Evolutionary conservation across 1,139 yeast genomes (phyloP), one percentile per base, ranked within the genome.

Genomic region (Suhomyces wounanorum): DNA sequence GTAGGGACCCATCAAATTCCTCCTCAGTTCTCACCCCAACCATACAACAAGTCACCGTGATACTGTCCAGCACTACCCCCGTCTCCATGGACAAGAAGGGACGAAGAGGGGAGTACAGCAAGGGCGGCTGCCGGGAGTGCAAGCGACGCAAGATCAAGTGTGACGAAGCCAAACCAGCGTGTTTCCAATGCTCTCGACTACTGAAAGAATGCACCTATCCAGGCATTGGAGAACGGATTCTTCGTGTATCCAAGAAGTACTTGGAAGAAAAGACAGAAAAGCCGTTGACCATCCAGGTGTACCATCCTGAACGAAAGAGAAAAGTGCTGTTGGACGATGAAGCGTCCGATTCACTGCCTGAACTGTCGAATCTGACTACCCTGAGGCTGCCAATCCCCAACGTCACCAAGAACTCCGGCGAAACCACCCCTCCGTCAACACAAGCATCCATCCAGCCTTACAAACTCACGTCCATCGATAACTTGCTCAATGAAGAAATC

Each of bases 71-170:
- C 18, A 18, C 40, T 13, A 40, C 28, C 35, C 21, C 21, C 33
- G n/a, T 17, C 42, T 10, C 35, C 14, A 21, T 39, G 28, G 48
- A 45, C 31, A 45, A 45, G 35, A 45, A 41, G 41, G 41, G 43
- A 10, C 45, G 47, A n/a, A 38, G 52, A 23, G 52, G 62, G 8
- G 66, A 59, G 49, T 64, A 64, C 52, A 58, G 60, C 59, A 64
- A 63, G 43, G 63, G 59, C 14, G 68, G 68, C n/a, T 65, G 68
- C 51, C 59, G 62, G 11, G 68, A 65, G 50, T 65, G 68, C 57
- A 65, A 65, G 44, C 63, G 68, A 14, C 60, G 68, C 31, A 65
- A 65, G 46, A 65, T 65, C 56, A 65, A 65, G 45, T 65, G 68
- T 47, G 66, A 63, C 50, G 68, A 65, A 43, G 66, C 60, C 25